Evolutionary conservation across 1,284 basidiomycete genomes (phyloP).

Genomic region (Leccinum pallidistipes): DNA sequence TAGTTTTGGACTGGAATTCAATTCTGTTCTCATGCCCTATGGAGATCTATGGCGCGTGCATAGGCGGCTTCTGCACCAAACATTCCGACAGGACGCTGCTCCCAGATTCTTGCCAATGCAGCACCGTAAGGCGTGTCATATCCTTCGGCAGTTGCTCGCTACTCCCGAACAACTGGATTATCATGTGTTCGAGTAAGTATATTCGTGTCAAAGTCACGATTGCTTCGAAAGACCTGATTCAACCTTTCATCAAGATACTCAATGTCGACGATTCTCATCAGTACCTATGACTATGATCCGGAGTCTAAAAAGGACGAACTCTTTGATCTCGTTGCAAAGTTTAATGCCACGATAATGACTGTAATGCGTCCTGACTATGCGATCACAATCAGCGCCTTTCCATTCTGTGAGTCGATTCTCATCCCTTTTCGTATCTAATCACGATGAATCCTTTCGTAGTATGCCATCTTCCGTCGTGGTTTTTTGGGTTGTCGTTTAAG

Average conservation of each 20-base stretch:
- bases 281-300: conserved; percentile 9
- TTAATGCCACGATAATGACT: not conserved
- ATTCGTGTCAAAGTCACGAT: not conserved
- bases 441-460: not conserved
- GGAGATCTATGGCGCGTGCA: not conserved
- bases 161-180: not conserved
- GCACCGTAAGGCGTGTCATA: not conserved
- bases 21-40: not conserved
- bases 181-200: conserved; percentile 12
- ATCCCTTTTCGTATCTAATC: not conserved
- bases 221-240: not conserved
- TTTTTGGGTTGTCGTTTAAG: conserved; percentile 13
- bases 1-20: not conserved
- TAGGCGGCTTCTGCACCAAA: not conserved
- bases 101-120: not conserved
- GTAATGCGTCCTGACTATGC: conserved; percentile 8
- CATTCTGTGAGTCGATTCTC: not conserved
- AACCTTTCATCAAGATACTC: not conserved
- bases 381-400: not conserved
- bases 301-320: not conserved
- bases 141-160: not conserved
- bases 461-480: conserved; percentile 9
- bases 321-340: not conserved
- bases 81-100: not conserved
- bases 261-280: conserved; percentile 15